Conservation (phyloP, 164 flowering plant species). For the Buxus sempervirens region DNA sequence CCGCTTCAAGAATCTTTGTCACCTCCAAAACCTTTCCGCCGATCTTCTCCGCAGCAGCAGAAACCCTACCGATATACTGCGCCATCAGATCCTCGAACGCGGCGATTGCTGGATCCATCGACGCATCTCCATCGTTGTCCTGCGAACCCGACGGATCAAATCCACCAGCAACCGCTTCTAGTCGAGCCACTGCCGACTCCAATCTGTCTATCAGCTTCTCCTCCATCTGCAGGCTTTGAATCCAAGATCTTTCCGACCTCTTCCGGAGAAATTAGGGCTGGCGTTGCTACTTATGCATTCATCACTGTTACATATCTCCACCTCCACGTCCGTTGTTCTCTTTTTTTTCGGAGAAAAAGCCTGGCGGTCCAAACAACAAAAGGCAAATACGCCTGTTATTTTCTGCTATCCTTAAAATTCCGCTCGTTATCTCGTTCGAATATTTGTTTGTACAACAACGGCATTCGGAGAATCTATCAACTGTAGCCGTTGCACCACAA, state of each 20-base stretch:
- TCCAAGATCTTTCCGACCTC: conserved; percentile 7
- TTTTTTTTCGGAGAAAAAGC: too few relatives aligned
- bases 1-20: conserved; percentile 58
- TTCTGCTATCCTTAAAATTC: neutral
- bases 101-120: conserved; percentile 55
- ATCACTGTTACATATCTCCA: neutral
- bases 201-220: conserved; percentile 70
- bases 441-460: too few relatives aligned
- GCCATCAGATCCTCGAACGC: conserved; percentile 67
- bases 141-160: conserved; percentile 1
- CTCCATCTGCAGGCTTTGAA: conserved; percentile 46
- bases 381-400: neutral
- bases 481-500: too few relatives aligned
- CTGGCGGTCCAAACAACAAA: neutral
- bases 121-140: conserved; percentile 8
- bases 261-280: neutral
- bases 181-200: conserved; percentile 80
- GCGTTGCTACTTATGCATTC: neutral
- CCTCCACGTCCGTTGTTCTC: too few relatives aligned
- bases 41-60: conserved; percentile 72
- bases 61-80: conserved; percentile 48
- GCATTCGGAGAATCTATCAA: too few relatives aligned
- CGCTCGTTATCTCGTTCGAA: neutral
- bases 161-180: conserved; percentile 56
- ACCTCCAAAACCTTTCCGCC: conserved; percentile 81